phyloP scores from a whole-genome alignment of 176 grass and related monocot genomes.

The Aegilops longissima region DNA sequence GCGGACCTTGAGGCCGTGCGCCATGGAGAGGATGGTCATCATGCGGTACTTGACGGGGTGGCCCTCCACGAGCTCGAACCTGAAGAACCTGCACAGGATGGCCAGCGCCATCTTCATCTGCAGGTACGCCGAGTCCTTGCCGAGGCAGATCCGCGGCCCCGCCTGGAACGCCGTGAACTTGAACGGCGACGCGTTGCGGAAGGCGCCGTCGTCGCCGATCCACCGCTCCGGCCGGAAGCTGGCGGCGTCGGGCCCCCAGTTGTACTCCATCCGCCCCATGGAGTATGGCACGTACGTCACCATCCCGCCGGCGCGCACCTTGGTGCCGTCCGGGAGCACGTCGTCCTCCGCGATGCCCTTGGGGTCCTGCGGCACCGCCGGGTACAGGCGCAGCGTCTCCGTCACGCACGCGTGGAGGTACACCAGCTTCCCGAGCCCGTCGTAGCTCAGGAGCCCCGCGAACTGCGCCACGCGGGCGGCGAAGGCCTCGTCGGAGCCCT shows the following conservation, averaged over 20 bases:
- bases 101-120: slow-evolving; percentile 98
- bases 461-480: slow-evolving; percentile 53
- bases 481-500: slow-evolving; percentile 33
- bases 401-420: slow-evolving; percentile 94
- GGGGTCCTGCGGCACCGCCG: slow-evolving; percentile 85
- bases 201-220: slow-evolving; percentile 67
- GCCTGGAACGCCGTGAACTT: slow-evolving; percentile 99
- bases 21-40: slow-evolving; percentile 97
- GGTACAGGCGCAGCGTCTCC: slow-evolving; percentile 89
- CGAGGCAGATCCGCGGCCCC: slow-evolving; percentile 86
- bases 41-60: slow-evolving; percentile 85
- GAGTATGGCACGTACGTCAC: slow-evolving; percentile 92
- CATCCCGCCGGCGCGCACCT: slow-evolving; percentile 81
- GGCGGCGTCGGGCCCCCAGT: slow-evolving; percentile 83
- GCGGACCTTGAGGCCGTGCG: slow-evolving; percentile 79
- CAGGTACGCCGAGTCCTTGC: slow-evolving; percentile 92
- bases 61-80: slow-evolving; percentile 59
- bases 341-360: slow-evolving; percentile 90
- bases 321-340: slow-evolving; percentile 89
- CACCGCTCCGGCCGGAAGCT: slow-evolving; percentile 77
- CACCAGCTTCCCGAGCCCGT: slow-evolving; percentile 68
- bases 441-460: slow-evolving; percentile 68
- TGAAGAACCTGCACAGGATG: slow-evolving; percentile 81
- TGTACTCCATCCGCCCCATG: slow-evolving; percentile 97
- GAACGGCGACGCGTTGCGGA: slow-evolving; percentile 82